These are phyloP conservation scores for Circinella umbellata DNA, from an alignment of 371 early-diverging fungal species.

Conservation along the genomic window DNA sequence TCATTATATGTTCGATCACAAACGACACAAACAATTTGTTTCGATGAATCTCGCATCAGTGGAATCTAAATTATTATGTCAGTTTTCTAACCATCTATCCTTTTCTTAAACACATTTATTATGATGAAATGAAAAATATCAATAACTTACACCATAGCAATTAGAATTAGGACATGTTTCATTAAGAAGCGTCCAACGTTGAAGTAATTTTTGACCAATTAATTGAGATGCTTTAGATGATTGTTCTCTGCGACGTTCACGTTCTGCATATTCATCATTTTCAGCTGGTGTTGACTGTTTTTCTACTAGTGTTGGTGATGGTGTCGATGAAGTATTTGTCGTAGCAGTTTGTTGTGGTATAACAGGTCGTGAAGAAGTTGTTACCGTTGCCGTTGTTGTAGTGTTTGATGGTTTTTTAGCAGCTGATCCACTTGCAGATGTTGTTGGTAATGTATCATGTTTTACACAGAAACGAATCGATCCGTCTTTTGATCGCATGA, in stretches of 20 bases:
- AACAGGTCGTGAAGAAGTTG: background rate
- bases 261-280: constrained; percentile 19
- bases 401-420: background rate
- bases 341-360: background rate
- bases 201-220: constrained; percentile 71
- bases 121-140: background rate
- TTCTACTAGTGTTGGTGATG: background rate
- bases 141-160: constrained; percentile 60
- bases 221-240: constrained; percentile 65
- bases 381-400: background rate
- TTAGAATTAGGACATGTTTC: constrained; percentile 63
- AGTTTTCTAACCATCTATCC: background rate
- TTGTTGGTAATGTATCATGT: constrained; percentile 49
- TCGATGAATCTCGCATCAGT: constrained; percentile 61
- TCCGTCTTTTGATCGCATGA: constrained; percentile 61
- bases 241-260: constrained; percentile 53
- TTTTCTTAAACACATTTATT: constrained; percentile 2
- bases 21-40: constrained; percentile 69
- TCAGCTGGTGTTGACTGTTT: background rate
- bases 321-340: background rate
- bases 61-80: constrained; percentile 50
- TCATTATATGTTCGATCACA: constrained; percentile 53
- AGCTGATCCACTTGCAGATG: background rate
- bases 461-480: constrained; percentile 52
- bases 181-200: constrained; percentile 75